Evolutionary conservation across 257 asterid species (phyloP), one percentile per base, ranked within the genome.

Genomic region (Petrea volubilis): DNA sequence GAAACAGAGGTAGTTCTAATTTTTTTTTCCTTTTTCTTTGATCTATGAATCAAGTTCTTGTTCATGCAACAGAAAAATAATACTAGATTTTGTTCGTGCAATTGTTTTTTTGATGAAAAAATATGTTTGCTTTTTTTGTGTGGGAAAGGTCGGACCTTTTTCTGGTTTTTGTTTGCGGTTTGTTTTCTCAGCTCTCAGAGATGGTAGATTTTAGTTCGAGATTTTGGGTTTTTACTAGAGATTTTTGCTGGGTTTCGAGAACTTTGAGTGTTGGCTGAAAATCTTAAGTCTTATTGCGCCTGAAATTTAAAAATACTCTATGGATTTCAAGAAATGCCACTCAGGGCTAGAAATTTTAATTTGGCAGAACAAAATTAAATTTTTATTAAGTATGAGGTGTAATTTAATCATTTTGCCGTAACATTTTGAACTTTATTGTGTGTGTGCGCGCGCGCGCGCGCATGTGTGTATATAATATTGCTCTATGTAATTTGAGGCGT

Each of bases 1-100:
- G 24, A 46, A 28, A 29, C 27, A 33, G 49, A 77, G 82, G 79
- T 77, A 67, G 36, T 7, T 58, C n/a, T 38, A 38, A 7, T 38
- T 2, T 38, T 38, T n/a, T 24, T 11, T 28, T 11, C 29, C 20
- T 17, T 58, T 59, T 59, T n/a, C 17, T 59, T 6, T 50, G 36
- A 33, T 52, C 7, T 24, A 20, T 50, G 25, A 49, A 11, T 34
- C 33, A 14, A 49, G 28, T 18, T 28, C 52, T 2, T 12, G 17
- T 0, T 28, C 23, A 40, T 17, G 29, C 58, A n/a, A 9, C 53
- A 18, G 57, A 2, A 50, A n/a, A 7, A 55, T 14, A 55, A 12
- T 55, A 14, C 36, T 28, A 27, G 9, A 14, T 24, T 25, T 24
- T 31, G 24, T 0, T 33, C 8, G 7, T 56, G 63, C 21, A 12